Percentiles rank a stretch among this genome's conserved stretches.
phyloP scores from a whole-genome alignment of 2,329 filamentous ascomycete genomes.

The Penicillium digitatum region DNA sequence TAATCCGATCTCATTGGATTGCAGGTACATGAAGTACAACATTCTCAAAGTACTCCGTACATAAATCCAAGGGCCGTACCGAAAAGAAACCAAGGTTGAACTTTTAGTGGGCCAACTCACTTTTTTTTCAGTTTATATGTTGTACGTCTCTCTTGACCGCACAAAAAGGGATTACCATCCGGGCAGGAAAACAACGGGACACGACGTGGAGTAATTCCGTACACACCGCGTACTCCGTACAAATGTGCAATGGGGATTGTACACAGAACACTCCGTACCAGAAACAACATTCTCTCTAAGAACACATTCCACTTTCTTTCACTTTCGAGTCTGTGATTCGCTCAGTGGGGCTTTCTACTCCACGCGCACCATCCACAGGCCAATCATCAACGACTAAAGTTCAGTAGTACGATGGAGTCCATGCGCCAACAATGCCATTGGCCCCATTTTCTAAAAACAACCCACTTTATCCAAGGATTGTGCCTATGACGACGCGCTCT shows the following conservation, averaged over 20 bases:
- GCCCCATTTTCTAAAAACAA: background rate
- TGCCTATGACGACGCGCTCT: background rate
- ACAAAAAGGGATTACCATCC: background rate
- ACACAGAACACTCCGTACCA: background rate
- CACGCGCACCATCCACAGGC: background rate
- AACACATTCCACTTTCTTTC: background rate
- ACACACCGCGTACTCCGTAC: background rate
- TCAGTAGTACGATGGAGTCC: conserved; percentile 17
- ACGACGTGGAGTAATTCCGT: conserved; percentile 5
- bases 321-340: conserved; percentile 1
- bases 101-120: conserved; percentile 2
- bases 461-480: conserved; percentile 2
- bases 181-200: background rate
- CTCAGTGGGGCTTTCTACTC: background rate
- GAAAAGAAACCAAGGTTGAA: conserved; percentile 10
- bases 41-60: too few species aligned
- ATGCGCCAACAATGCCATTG: conserved; percentile 19
- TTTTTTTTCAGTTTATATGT: background rate
- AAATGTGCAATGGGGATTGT: background rate
- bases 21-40: background rate
- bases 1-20: conserved; percentile 5
- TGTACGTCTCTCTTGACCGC: background rate
- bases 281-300: background rate
- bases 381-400: conserved; percentile 1
- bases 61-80: conserved; percentile 19